Evolutionary conservation across 352 stramenopile species (phyloP), one percentile per base, ranked within the genome.

Genomic region (Globisporangium irregulare): DNA sequence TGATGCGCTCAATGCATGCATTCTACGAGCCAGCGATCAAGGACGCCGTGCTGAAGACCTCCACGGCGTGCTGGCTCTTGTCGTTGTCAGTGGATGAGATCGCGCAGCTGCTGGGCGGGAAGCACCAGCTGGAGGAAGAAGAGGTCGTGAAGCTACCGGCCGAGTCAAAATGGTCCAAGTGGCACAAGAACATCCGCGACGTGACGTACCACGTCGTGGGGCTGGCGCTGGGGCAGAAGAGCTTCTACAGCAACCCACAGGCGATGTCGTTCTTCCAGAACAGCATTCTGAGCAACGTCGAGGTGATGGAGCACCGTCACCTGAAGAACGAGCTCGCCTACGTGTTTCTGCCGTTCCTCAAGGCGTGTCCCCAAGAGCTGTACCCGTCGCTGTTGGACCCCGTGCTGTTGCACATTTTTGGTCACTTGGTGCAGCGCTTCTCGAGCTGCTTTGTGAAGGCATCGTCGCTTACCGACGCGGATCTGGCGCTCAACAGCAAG

Each of bases 151-250:
- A 88, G 67, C 66, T 92, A 0, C 78, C 84, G 0, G 27, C 46
- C 1, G 77, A 72, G 0, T 78, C 83, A 0, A 88, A 79, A 50
- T 91, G 82, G 81, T 88, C 84, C 3, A 92, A 92, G 53, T 94
- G 86, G 86, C 78, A 89, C 67, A 92, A 91, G 67, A 92, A 92
- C 59, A 77, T 92, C 1, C 84, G 86, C 20, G 86, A 94, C 66
- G 84, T 92, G 59, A 77, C 73, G 41, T 94, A 92, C 60, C 86
- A 94, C 73, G 74, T 94, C 25, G 81, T 90, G 67, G 86, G 84
- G 24, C 78, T 89, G 7, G 84, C 84, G 9, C 69, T 90, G 5
- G 64, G 64, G 0, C 82, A 89, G 59, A 43, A 59, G 5, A 84
- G 73, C 59, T 87, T 92, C 38, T 91, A 90, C 32, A 66, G 73